Evolutionary conservation across 768 basidiomycete species (phyloP).

Genomic region (Lactarius hatsudake): DNA sequence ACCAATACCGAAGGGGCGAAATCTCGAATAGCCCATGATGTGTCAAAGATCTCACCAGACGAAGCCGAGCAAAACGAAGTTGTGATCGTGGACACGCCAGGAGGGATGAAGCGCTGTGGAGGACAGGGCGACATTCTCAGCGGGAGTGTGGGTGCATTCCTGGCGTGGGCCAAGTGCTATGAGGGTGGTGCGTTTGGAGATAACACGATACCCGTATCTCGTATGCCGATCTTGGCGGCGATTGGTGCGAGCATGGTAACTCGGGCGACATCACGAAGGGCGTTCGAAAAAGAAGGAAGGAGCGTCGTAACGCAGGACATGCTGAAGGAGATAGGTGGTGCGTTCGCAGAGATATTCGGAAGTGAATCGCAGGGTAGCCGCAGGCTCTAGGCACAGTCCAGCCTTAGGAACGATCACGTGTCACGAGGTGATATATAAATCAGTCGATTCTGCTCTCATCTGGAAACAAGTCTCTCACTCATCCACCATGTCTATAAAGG

Average conservation of each 20-base stretch:
- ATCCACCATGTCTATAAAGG: conserved; percentile 51
- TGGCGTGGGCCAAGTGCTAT: conserved; percentile 96
- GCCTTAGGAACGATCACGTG: conserved; percentile 18
- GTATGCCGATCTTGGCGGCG: conserved; percentile 81
- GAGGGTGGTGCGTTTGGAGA: conserved; percentile 80
- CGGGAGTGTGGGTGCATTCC: conserved; percentile 81
- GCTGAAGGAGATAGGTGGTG: conserved; percentile 49
- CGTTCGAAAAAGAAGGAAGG: conserved; percentile 74
- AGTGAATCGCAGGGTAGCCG: conserved; percentile 42
- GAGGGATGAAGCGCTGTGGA: conserved; percentile 89
- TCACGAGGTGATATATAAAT: conserved; percentile 16
- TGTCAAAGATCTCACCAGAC: conserved; percentile 34
- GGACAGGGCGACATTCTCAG: conserved; percentile 95
- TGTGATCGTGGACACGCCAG: conserved; percentile 63
- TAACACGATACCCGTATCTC: conserved; percentile 50
- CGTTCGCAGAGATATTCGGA: conserved; percentile 74
- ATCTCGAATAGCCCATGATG: conserved; percentile 39
- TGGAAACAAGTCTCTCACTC: conserved; percentile 7
- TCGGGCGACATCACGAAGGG: conserved; percentile 72
- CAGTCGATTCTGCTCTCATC: background rate
- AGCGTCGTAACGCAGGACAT: conserved; percentile 64
- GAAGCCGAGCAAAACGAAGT: conserved; percentile 44
- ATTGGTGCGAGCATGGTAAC: conserved; percentile 88
- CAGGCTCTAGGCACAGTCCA: conserved; percentile 34
- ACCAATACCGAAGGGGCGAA: conserved; percentile 63